phyloP scores from a whole-genome alignment of 257 asterid genomes.

The Primulina eburnea region DNA sequence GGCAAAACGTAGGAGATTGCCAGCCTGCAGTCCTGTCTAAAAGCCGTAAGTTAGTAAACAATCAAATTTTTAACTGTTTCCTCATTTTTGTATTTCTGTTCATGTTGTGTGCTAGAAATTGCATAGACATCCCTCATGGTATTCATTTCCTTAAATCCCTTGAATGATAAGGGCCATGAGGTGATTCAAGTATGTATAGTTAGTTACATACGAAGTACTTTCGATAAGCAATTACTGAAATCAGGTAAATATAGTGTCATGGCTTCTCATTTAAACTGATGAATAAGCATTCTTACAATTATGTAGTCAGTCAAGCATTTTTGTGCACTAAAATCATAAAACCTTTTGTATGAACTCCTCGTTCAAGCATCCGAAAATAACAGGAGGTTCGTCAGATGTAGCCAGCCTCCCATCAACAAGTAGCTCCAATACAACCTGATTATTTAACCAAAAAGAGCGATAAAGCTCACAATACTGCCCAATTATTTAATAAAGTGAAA shows the following conservation, averaged over 20 bases:
- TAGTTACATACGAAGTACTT: background rate
- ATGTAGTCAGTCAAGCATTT: background rate
- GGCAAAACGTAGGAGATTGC: conserved; percentile 73
- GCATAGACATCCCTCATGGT: background rate
- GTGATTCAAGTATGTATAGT: background rate
- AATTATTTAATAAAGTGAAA: background rate
- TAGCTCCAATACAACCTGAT: conserved; percentile 81
- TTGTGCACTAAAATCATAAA: conserved; percentile 19
- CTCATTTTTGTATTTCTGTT: background rate
- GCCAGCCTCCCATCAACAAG: conserved; percentile 69
- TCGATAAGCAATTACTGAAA: background rate
- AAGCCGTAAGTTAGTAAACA: conserved; percentile 14
- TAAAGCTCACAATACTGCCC: conserved; percentile 7
- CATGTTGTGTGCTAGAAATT: background rate
- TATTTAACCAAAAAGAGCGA: conserved; percentile 23
- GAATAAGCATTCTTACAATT: background rate
- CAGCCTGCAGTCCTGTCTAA: conserved; percentile 60
- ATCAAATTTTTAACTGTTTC: background rate
- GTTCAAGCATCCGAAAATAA: conserved; percentile 69
- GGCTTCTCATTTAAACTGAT: conserved; percentile 11
- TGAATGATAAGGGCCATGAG: background rate
- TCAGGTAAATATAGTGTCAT: background rate
- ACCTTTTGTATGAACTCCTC: conserved; percentile 75
- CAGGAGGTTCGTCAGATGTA: conserved; percentile 81
- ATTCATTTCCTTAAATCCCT: background rate